A percentile compares a stretch with the other conserved stretches of the same genome.
Conservation (phyloP, 257 asterid genomes). For the Salvia hispanica region DNA sequence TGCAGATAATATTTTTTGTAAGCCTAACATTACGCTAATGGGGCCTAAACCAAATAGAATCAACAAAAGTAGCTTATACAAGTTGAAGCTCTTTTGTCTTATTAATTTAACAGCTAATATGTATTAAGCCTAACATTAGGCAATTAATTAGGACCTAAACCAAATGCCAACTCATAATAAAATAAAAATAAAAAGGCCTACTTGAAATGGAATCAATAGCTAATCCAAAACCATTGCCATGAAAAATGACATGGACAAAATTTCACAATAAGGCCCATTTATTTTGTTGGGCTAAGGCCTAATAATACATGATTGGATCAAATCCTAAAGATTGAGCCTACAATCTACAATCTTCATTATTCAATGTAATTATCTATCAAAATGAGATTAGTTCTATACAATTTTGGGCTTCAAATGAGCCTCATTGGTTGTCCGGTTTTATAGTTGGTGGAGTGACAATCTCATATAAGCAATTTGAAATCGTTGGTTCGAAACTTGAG, state of each 20-base stretch:
- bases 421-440: too few species aligned
- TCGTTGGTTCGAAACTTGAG: too few species aligned
- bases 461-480: not conserved
- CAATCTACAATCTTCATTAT: not conserved
- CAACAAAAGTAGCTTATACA: not conserved
- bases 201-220: not conserved
- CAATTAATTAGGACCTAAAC: not conserved
- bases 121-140: not conserved
- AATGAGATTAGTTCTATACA: not conserved
- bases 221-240: not conserved
- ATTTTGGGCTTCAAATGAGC: too few species aligned
- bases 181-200: not conserved
- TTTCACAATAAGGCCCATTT: not conserved
- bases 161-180: not conserved
- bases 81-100: not conserved
- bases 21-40: not conserved
- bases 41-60: conserved; percentile 1
- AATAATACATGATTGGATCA: not conserved
- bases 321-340: not conserved
- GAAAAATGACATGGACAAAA: not conserved
- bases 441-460: too few species aligned
- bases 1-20: not conserved
- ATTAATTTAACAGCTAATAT: not conserved
- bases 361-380: not conserved
- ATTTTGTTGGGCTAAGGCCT: not conserved